Evolutionary conservation across 73 alveolate genomes (phyloP), one percentile per base, ranked within the genome.

Genomic region (Paramecium biaurelia): DNA sequence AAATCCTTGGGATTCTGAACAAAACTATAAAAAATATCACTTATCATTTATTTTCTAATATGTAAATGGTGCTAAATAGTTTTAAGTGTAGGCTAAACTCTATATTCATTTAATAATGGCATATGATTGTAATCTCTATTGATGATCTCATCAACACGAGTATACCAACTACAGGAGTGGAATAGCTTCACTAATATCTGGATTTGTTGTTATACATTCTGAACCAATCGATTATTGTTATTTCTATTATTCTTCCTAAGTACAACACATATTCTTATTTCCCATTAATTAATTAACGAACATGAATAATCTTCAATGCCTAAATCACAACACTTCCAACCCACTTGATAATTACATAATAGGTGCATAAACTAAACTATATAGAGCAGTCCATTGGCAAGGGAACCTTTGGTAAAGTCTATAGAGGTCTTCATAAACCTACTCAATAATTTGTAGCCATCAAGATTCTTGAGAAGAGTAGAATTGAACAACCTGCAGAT

Each of bases 381-480:
- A 21, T 41, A 79, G 90, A 79, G 90, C 32, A 92, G 76, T 45
- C 87, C 8, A 58, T 93, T 32, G 96, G 96, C 42, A 79, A 93
- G 93, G 96, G 96, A 23, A 93, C 96, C 41, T 93, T 93, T 59
- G 96, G 96, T 9, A 93, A 93, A 85, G 96, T 93, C 18, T 85
- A 49, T 53, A 23, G 59, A 26, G 97, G 94, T n/a, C 53, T 86
- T 30, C 97, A 93, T 85, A 18, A 21, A 34, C 89, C 85, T 7
- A 76, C 95, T 15, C 38, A 45, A 21, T 35, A 70, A 90, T 28
- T 32, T 32, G 98, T 95, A n/a, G 99, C 99, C 30, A 95, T 96
- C 59, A 96, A 96, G 92, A 95, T 96, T 38, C 92, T 96, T 43
- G 98, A 96, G 89, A 96, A 96, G 89, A 93, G 85, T 86, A 58